These are phyloP conservation scores for Colletotrichum shisoi DNA, from an alignment of 2,329 filamentous ascomycete species.

Conservation along the genomic window DNA sequence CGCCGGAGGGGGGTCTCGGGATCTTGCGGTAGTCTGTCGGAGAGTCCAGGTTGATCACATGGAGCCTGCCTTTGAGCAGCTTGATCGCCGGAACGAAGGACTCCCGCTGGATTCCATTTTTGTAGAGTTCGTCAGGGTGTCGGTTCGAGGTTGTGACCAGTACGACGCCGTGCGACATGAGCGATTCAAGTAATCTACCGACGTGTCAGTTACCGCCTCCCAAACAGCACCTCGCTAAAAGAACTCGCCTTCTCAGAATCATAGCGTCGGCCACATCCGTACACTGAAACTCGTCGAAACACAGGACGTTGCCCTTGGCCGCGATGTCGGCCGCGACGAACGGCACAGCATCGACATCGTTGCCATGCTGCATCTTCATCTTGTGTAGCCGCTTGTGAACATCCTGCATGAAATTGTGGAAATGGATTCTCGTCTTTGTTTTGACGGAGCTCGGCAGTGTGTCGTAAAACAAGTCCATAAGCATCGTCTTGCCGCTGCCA, in stretches of 20 bases:
- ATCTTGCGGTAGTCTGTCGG: constrained; percentile 98
- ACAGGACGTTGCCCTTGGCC: constrained; percentile 81
- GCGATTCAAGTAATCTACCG: constrained; percentile 76
- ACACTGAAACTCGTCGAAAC: constrained; percentile 98
- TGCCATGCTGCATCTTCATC: constrained; percentile 88
- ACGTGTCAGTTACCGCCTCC: constrained; percentile 10
- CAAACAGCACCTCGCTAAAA: not conserved
- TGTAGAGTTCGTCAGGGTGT: constrained; percentile 96
- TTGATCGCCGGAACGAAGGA: constrained; percentile 96
- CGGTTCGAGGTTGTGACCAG: constrained; percentile 95
- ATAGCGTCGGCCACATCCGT: constrained; percentile 98
- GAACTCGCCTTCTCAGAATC: constrained; percentile 78
- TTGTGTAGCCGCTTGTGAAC: constrained; percentile 90
- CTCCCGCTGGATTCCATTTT: constrained; percentile 95
- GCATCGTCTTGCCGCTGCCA: constrained; percentile 97
- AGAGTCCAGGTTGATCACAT: constrained; percentile 93
- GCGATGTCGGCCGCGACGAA: constrained; percentile 96
- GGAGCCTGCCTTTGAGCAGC: constrained; percentile 81
- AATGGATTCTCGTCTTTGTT: constrained; percentile 92
- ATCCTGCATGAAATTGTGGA: constrained; percentile 99
- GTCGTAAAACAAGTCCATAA: constrained; percentile 98
- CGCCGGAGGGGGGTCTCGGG: constrained; percentile 86
- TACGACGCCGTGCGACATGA: constrained; percentile 97
- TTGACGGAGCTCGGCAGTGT: constrained; percentile 82
- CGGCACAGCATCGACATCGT: constrained; percentile 87